phyloP scores from a whole-genome alignment of 2,329 filamentous ascomycete species.

The Bipolaris victoriae region DNA sequence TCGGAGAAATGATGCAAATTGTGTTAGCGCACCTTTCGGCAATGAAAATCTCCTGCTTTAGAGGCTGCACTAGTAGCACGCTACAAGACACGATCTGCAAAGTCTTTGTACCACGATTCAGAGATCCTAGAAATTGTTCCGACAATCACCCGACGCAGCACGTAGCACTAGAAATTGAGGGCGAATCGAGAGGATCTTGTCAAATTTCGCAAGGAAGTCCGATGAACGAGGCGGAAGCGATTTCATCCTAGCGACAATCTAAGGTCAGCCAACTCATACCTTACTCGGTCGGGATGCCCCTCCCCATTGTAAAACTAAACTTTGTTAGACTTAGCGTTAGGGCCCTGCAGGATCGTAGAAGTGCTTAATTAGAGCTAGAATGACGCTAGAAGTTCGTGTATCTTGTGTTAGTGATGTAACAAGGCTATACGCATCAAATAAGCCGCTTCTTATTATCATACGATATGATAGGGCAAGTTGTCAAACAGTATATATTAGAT shows the following conservation, averaged over 20 bases:
- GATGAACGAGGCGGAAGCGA: not conserved
- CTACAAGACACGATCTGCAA: not conserved
- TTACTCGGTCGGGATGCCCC: not conserved
- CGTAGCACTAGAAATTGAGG: not conserved
- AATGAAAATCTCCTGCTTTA: not conserved
- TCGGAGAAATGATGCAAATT: not conserved
- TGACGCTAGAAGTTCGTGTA: too few species aligned
- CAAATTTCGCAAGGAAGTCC: not conserved
- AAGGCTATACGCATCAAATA: too few species aligned
- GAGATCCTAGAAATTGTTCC: not conserved
- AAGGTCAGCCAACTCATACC: not conserved
- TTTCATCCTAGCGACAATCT: not conserved
- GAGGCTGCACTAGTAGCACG: not conserved
- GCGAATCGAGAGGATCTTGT: not conserved
- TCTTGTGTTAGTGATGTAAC: too few species aligned
- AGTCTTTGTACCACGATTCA: not conserved
- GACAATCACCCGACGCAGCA: not conserved
- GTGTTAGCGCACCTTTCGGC: constrained; percentile 1
- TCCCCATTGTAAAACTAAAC: too few species aligned
- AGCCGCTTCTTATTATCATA: too few species aligned
- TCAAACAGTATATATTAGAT: too few species aligned
- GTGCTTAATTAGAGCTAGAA: too few species aligned
- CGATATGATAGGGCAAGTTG: too few species aligned
- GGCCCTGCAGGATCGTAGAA: too few species aligned
- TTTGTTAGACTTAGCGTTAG: too few species aligned